These are phyloP conservation scores for Didymellaceae sp. DNA, from an alignment of 2,329 filamentous ascomycete genomes.

Conservation along the genomic window DNA sequence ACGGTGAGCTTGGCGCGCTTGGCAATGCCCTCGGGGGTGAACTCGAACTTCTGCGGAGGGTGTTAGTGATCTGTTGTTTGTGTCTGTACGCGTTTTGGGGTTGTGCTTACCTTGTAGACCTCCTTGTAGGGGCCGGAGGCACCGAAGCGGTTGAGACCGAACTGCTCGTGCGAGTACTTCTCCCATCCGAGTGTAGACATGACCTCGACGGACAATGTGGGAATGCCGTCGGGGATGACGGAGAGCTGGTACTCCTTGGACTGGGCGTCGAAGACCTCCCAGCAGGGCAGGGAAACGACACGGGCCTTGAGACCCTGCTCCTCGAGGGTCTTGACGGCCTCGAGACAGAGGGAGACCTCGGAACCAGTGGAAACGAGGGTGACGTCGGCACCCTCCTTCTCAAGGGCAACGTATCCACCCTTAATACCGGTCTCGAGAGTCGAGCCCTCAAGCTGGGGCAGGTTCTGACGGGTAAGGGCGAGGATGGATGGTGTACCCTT, in stretches of 20 bases:
- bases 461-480: slow-evolving; percentile 95
- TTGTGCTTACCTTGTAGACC: slow-evolving; percentile 78
- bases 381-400: slow-evolving; percentile 82
- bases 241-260: slow-evolving; percentile 92
- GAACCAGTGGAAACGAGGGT: slow-evolving; percentile 95
- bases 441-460: slow-evolving; percentile 95
- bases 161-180: slow-evolving; percentile 99
- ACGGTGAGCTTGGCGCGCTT: slow-evolving; percentile 93
- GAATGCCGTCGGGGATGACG: slow-evolving; percentile 92
- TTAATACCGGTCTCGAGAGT: slow-evolving; percentile 88
- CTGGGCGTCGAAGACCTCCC: slow-evolving; percentile 95
- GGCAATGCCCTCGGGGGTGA: slow-evolving; percentile 94
- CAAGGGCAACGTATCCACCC: slow-evolving; percentile 91
- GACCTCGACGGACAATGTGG: slow-evolving; percentile 90
- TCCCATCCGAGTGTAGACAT: slow-evolving; percentile 99
- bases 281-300: slow-evolving; percentile 94
- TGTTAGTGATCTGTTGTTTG: slow-evolving; percentile 43
- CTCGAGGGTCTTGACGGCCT: slow-evolving; percentile 88
- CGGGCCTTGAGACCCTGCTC: slow-evolving; percentile 87
- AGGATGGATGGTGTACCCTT: slow-evolving; percentile 91
- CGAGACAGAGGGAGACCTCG: slow-evolving; percentile 91
- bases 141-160: slow-evolving; percentile 98
- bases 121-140: slow-evolving; percentile 97
- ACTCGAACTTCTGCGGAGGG: slow-evolving; percentile 89
- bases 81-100: background rate